phyloP scores from a whole-genome alignment of 2,329 filamentous ascomycete genomes.

The Trichoderma pleuroti region DNA sequence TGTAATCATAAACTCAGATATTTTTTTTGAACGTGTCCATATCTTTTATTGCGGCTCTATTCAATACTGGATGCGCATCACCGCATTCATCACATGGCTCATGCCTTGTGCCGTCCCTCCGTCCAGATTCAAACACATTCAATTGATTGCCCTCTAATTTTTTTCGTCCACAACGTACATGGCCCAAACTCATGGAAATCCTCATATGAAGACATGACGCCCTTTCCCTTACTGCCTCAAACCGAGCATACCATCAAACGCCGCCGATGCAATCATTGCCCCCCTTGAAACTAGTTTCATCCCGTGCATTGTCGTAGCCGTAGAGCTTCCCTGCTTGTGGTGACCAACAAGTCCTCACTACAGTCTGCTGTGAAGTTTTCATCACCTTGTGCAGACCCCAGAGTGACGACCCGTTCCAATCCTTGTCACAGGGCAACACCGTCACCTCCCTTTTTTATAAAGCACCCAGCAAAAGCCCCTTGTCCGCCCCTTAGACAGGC shows the following conservation, averaged over 20 bases:
- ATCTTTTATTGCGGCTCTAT: background rate
- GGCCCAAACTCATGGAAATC: constrained; percentile 25
- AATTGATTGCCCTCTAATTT: constrained; percentile 26
- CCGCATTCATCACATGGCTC: background rate
- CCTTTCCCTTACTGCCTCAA: constrained; percentile 27
- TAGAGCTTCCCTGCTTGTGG: background rate
- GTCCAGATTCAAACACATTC: background rate
- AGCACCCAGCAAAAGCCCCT: background rate
- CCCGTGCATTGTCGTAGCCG: background rate
- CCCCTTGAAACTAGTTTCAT: background rate
- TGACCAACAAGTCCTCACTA: background rate
- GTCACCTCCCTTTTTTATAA: background rate
- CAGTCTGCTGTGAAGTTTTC: background rate
- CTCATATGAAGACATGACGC: constrained; percentile 29
- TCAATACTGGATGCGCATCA: background rate
- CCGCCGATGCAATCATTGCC: constrained; percentile 29
- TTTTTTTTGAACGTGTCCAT: background rate
- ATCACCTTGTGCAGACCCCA: background rate
- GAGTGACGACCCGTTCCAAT: background rate
- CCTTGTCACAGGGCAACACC: background rate
- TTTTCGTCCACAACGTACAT: constrained; percentile 19
- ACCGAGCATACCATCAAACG: constrained; percentile 30
- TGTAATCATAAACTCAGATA: background rate
- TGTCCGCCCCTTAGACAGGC: constrained; percentile 62
- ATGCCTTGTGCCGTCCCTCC: background rate